A percentile compares a stretch with the other conserved stretches of the same genome.
These are phyloP conservation scores for Talaromyces pinophilus DNA, from an alignment of 2,329 filamentous ascomycete species.

Conservation along the genomic window DNA sequence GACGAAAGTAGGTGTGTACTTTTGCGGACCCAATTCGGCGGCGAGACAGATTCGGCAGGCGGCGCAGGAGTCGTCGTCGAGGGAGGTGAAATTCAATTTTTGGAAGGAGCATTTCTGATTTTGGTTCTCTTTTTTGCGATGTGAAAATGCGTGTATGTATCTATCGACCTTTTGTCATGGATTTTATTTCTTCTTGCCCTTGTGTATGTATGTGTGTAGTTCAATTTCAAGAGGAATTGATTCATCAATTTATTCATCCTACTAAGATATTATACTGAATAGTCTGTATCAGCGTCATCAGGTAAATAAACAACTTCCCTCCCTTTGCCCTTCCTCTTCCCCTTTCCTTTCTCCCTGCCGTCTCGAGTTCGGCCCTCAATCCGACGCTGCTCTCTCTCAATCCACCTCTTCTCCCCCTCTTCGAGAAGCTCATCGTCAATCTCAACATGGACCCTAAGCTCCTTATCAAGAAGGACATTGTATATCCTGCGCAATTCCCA, in stretches of 20 bases:
- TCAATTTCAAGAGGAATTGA: conserved; percentile 10
- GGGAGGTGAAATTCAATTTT: conserved; percentile 90
- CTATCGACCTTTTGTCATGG: neutral
- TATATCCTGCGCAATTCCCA: conserved; percentile 57
- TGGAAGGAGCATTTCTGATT: conserved; percentile 82
- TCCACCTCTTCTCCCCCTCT: conserved; percentile 31
- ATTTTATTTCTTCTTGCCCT: neutral
- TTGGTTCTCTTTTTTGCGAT: neutral
- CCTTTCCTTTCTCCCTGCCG: neutral
- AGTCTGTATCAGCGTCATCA: conserved; percentile 30
- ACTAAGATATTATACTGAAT: neutral
- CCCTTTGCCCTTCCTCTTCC: neutral
- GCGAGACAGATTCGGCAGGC: conserved; percentile 84
- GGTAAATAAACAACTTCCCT: conserved; percentile 32
- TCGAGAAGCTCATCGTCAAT: conserved; percentile 48
- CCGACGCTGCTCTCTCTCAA: conserved; percentile 2
- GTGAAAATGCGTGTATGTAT: neutral
- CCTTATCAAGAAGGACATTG: conserved; percentile 62
- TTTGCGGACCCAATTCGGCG: conserved; percentile 82
- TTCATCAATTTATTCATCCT: conserved; percentile 22
- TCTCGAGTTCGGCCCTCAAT: neutral
- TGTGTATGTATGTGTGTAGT: neutral
- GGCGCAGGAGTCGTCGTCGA: conserved; percentile 68
- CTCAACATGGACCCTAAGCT: conserved; percentile 60
- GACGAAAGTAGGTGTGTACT: conserved; percentile 94